Conservation (phyloP, 2,329 filamentous ascomycete species). For the Ophiosphaerella herpotricha region DNA sequence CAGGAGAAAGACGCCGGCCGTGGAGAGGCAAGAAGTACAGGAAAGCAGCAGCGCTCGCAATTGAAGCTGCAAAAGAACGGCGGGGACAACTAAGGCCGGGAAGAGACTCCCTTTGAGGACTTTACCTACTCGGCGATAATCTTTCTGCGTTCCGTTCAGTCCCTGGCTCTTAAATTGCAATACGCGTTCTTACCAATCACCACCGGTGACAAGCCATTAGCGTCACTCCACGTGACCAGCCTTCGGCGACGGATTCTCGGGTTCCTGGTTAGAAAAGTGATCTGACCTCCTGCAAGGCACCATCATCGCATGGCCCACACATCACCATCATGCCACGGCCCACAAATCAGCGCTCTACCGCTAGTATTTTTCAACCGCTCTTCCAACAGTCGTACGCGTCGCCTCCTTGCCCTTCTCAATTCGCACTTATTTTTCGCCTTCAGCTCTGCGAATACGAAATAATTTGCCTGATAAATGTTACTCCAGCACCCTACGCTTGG, state of each 20-base stretch:
- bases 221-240: neutral
- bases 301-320: slow-evolving; percentile 11
- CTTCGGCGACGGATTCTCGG: no score
- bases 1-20: slow-evolving; percentile 1
- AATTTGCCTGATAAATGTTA: no score
- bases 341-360: no score
- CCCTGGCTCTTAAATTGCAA: slow-evolving; percentile 9
- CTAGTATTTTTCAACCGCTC: no score
- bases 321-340: slow-evolving; percentile 10
- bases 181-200: neutral
- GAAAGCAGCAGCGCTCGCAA: neutral
- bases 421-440: no score
- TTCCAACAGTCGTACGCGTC: no score
- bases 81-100: slow-evolving; percentile 1
- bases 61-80: slow-evolving; percentile 5
- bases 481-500: no score
- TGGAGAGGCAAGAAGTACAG: neutral
- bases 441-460: no score
- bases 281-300: slow-evolving; percentile 9
- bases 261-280: neutral
- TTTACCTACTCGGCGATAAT: slow-evolving; percentile 12
- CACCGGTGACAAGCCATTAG: neutral
- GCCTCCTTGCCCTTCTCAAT: no score
- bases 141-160: slow-evolving; percentile 6
- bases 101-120: slow-evolving; percentile 10